Percentiles rank a stretch among this genome's conserved stretches.
Conservation (phyloP, 495 filamentous ascomycete genomes). For the Penicillium paradoxum region DNA sequence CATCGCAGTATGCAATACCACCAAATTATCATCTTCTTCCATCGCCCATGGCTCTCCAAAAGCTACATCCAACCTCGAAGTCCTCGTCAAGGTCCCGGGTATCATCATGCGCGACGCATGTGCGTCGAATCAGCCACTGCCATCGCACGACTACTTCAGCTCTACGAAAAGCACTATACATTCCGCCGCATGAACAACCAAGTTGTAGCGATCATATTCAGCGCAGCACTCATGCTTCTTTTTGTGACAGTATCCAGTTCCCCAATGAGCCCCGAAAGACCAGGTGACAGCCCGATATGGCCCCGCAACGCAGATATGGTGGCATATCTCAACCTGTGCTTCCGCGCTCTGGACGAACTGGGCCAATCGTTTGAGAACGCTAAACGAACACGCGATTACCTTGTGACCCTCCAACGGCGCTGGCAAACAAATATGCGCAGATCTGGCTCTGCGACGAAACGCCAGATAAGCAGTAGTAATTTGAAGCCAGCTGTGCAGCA, state of each 20-base stretch:
- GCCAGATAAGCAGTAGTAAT: constrained; percentile 30
- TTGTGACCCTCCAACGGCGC: constrained; percentile 42
- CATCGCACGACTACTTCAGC: constrained; percentile 40
- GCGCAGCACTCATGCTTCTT: constrained; percentile 45
- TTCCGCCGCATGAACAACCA: constrained; percentile 50
- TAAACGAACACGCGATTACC: constrained; percentile 41
- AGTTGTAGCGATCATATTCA: constrained; percentile 48
- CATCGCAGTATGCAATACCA: constrained; percentile 50
- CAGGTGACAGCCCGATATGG: constrained; percentile 20
- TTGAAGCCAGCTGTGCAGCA: constrained; percentile 1
- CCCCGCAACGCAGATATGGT: constrained; percentile 39
- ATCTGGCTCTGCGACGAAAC: constrained; percentile 32
- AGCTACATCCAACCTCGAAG: constrained; percentile 43
- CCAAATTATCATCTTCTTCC: constrained; percentile 47
- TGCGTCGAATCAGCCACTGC: constrained; percentile 46
- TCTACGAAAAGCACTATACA: constrained; percentile 47
- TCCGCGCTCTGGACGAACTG: constrained; percentile 43
- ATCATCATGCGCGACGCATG: constrained; percentile 44
- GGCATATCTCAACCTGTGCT: constrained; percentile 44
- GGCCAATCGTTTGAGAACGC: constrained; percentile 46
- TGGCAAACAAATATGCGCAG: constrained; percentile 46
- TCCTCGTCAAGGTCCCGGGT: constrained; percentile 42
- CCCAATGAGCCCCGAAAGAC: constrained; percentile 18
- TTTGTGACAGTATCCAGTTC: constrained; percentile 43
- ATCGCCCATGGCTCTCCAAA: constrained; percentile 48